phyloP scores from a whole-genome alignment of 805 yeast genomes.

The Wickerhamomyces alni region DNA sequence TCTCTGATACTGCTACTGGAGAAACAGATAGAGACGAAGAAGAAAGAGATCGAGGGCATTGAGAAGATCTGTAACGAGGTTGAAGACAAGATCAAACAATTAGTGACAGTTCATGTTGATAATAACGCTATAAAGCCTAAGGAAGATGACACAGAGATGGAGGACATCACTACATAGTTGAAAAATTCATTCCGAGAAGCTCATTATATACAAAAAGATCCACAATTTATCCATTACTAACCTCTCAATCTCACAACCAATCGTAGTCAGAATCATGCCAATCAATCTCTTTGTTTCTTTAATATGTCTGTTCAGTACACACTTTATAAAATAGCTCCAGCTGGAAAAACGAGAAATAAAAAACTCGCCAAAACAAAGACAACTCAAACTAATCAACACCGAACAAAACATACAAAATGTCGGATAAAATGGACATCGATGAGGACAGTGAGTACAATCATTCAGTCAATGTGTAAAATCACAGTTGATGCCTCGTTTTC shows the following conservation, averaged over 20 bases:
- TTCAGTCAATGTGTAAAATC: too few species aligned
- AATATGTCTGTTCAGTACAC: too few species aligned
- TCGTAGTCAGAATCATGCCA: too few species aligned
- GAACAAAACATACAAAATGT: not conserved
- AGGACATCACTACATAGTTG: not conserved
- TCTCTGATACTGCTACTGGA: conserved; percentile 69
- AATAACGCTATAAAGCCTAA: conserved; percentile 7
- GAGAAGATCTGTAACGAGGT: conserved; percentile 35
- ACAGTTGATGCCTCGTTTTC: too few species aligned
- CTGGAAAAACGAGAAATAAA: not conserved
- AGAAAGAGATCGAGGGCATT: conserved; percentile 42
- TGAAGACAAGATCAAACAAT: conserved; percentile 27
- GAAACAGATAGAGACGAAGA: conserved; percentile 62
- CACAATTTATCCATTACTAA: too few species aligned
- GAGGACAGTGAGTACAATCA: not conserved
- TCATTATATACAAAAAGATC: not conserved
- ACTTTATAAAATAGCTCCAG: too few species aligned
- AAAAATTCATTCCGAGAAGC: not conserved
- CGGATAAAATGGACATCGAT: not conserved
- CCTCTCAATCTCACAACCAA: too few species aligned
- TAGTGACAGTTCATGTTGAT: conserved; percentile 26
- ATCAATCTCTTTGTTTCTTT: too few species aligned
- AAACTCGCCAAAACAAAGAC: not conserved
- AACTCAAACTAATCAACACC: not conserved
- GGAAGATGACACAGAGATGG: not conserved